phyloP scores from a whole-genome alignment of 2,329 filamentous ascomycete genomes.

The Cladosporium halotolerans region DNA sequence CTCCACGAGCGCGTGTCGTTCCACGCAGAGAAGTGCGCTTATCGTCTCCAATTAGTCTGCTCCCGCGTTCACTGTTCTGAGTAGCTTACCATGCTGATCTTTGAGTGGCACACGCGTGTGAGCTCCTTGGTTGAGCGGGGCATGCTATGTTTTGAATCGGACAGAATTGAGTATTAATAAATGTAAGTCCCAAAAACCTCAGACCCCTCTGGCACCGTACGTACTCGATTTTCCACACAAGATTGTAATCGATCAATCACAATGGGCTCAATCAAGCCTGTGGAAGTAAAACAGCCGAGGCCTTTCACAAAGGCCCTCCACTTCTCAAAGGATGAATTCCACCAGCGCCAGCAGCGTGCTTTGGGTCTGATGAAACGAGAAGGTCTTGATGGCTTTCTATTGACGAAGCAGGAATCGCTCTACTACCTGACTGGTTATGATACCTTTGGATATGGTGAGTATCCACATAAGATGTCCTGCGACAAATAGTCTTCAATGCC shows the following conservation, averaged over 20 bases:
- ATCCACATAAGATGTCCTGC: background rate
- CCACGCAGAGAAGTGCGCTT: no score
- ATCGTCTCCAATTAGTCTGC: no score
- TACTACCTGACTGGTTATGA: background rate
- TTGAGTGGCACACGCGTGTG: no score
- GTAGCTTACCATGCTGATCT: no score
- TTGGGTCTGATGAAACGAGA: background rate
- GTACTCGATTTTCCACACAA: no score
- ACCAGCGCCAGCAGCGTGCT: background rate
- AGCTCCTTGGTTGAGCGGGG: no score
- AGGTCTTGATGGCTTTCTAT: background rate
- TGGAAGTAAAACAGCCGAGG: background rate
- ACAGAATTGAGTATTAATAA: no score
- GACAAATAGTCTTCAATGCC: background rate
- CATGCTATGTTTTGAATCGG: no score
- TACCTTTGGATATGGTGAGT: background rate
- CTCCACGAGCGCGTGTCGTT: no score
- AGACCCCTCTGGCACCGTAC: no score
- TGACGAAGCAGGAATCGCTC: background rate
- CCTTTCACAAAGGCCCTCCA: background rate
- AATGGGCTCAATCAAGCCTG: background rate
- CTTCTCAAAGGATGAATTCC: background rate
- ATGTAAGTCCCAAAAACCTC: no score
- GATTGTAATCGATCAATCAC: background rate
- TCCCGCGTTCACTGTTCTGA: no score